Conservation (phyloP, 148 eudicot genomes). For the Rheum nobile region DNA sequence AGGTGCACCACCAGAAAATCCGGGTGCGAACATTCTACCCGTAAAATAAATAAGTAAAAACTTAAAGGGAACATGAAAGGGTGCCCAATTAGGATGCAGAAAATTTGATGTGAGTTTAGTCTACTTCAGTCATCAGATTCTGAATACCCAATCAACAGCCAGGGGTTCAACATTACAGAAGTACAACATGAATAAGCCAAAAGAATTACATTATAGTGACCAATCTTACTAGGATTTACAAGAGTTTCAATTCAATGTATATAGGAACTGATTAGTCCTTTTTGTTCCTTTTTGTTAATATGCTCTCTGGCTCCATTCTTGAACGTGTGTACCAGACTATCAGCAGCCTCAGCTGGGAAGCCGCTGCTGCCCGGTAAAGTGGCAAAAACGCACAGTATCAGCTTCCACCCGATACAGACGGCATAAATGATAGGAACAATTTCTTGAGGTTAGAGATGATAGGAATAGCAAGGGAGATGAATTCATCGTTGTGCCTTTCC, state of each 20-base stretch:
- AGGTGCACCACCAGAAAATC: too few species aligned
- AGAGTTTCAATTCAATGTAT: neutral
- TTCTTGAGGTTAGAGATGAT: neutral
- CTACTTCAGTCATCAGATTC: too few species aligned
- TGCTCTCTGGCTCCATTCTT: too few species aligned
- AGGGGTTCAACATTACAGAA: neutral
- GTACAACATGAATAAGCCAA: neutral
- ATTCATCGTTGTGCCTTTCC: conserved; percentile 47
- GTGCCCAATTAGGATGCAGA: too few species aligned
- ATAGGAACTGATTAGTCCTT: neutral
- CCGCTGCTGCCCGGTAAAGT: neutral
- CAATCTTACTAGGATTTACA: neutral
- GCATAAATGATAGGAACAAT: neutral
- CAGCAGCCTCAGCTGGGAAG: neutral
- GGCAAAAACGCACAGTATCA: neutral
- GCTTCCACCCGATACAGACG: neutral
- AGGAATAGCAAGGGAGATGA: neutral
- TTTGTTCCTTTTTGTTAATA: too few species aligned
- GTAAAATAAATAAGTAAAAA: too few species aligned
- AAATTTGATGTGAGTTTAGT: too few species aligned
- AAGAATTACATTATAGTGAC: neutral
- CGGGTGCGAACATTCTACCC: too few species aligned
- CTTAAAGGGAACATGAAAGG: too few species aligned
- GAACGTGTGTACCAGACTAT: neutral
- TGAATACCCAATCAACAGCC: too few species aligned